These are phyloP conservation scores for Magnusiomyces suaveolens DNA, from an alignment of 1,139 yeast species.

Conservation along the genomic window DNA sequence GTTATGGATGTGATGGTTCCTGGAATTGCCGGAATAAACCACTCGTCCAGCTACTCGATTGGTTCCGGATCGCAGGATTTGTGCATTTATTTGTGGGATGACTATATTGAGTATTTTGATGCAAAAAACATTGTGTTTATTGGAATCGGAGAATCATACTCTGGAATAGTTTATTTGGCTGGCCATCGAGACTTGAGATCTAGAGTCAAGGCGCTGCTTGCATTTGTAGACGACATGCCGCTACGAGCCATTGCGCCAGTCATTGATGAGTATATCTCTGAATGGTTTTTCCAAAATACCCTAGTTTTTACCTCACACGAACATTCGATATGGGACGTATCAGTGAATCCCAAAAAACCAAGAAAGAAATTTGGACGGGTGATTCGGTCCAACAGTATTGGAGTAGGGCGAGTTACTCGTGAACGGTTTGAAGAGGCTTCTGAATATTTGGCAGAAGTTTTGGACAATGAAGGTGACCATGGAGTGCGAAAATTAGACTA, in stretches of 20 bases:
- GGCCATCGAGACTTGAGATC: slow-evolving; percentile 68
- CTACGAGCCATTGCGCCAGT: slow-evolving; percentile 73
- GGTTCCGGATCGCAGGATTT: slow-evolving; percentile 51
- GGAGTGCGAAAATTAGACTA: background rate
- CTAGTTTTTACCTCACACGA: slow-evolving; percentile 65
- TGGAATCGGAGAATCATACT: slow-evolving; percentile 85
- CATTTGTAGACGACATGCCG: slow-evolving; percentile 55
- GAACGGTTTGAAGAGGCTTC: slow-evolving; percentile 81
- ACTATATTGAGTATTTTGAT: slow-evolving; percentile 63
- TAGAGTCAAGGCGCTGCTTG: slow-evolving; percentile 64
- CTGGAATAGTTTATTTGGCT: slow-evolving; percentile 74
- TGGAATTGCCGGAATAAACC: slow-evolving; percentile 23
- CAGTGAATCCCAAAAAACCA: slow-evolving; percentile 56
- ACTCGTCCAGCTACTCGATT: slow-evolving; percentile 18
- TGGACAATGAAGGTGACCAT: slow-evolving; percentile 35
- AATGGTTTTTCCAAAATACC: slow-evolving; percentile 86
- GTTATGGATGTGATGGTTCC: slow-evolving; percentile 81
- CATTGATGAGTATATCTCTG: slow-evolving; percentile 79
- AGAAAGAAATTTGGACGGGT: slow-evolving; percentile 88
- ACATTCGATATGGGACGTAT: slow-evolving; percentile 67
- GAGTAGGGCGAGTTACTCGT: slow-evolving; percentile 64
- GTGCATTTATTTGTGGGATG: slow-evolving; percentile 78
- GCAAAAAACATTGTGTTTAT: slow-evolving; percentile 65
- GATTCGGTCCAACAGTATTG: slow-evolving; percentile 54
- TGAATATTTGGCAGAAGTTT: slow-evolving; percentile 69